phyloP scores from a whole-genome alignment of 345 rosid species.

The Arabis hirsuta region DNA sequence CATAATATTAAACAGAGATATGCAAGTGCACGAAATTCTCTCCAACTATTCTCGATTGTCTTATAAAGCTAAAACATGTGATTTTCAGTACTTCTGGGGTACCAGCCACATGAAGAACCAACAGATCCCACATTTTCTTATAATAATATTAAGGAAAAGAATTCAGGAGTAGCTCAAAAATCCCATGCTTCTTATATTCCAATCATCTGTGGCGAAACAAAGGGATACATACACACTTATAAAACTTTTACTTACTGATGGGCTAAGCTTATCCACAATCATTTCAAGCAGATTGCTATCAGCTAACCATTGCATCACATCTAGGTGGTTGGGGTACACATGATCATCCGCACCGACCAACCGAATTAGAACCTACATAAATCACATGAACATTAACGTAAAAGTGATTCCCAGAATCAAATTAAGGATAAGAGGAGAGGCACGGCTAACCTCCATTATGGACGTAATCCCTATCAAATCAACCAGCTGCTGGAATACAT shows the following conservation, averaged over 20 bases:
- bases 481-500: slow-evolving; percentile 80
- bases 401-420: slow-evolving; percentile 22
- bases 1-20: slow-evolving; percentile 21
- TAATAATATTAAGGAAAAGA: background rate
- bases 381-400: slow-evolving; percentile 28
- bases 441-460: slow-evolving; percentile 84
- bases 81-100: slow-evolving; percentile 15
- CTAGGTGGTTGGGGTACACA: slow-evolving; percentile 86
- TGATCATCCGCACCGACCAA: slow-evolving; percentile 96
- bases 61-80: slow-evolving; percentile 20
- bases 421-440: slow-evolving; percentile 11
- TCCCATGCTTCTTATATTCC: slow-evolving; percentile 10
- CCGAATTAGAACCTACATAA: slow-evolving; percentile 78
- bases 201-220: slow-evolving; percentile 13
- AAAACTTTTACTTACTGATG: slow-evolving; percentile 62
- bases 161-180: slow-evolving; percentile 16
- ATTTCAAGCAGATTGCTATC: slow-evolving; percentile 91
- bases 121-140: slow-evolving; percentile 19
- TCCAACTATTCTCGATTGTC: slow-evolving; percentile 5
- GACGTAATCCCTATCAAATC: slow-evolving; percentile 98
- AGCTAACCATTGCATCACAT: slow-evolving; percentile 99
- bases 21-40: slow-evolving; percentile 15
- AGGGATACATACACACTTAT: background rate
- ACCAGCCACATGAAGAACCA: slow-evolving; percentile 22
- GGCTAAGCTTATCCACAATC: slow-evolving; percentile 92